phyloP scores from a whole-genome alignment of 1,284 basidiomycete genomes.

The Somion occarium region DNA sequence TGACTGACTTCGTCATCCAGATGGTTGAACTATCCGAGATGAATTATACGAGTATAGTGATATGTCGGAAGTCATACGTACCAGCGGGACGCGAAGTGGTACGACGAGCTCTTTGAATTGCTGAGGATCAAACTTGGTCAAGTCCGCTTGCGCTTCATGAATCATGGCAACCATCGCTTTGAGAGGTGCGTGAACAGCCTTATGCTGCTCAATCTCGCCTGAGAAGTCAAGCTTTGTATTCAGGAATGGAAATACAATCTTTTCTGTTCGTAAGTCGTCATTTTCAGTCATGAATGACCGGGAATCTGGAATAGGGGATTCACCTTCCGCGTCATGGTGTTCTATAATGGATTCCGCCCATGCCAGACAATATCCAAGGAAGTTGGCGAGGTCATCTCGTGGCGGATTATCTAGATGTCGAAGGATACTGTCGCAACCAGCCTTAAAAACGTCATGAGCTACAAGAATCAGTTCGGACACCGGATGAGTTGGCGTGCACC shows the following conservation, averaged over 20 bases:
- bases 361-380: slow-evolving; percentile 35
- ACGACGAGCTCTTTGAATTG: slow-evolving; percentile 24
- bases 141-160: slow-evolving; percentile 20
- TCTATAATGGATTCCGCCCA: slow-evolving; percentile 28
- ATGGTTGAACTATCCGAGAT: slow-evolving; percentile 15
- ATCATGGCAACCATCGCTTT: slow-evolving; percentile 25
- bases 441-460: slow-evolving; percentile 32
- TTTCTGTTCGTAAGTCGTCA: no score
- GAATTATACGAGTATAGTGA: not conserved
- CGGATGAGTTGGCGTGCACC: no score
- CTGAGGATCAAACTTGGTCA: slow-evolving; percentile 25
- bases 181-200: slow-evolving; percentile 27
- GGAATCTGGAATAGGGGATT: no score
- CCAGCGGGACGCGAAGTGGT: slow-evolving; percentile 14
- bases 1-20: slow-evolving; percentile 33
- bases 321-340: slow-evolving; percentile 32
- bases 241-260: slow-evolving; percentile 32
- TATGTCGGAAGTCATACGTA: slow-evolving; percentile 11
- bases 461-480: not conserved
- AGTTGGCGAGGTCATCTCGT: slow-evolving; percentile 32
- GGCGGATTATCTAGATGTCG: slow-evolving; percentile 32
- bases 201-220: slow-evolving; percentile 31
- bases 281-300: no score
- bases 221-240: slow-evolving; percentile 33
- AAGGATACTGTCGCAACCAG: slow-evolving; percentile 29